Base-by-base conservation (phyloP, 495 filamentous ascomycete species). In the Coniosporium apollinis region DNA sequence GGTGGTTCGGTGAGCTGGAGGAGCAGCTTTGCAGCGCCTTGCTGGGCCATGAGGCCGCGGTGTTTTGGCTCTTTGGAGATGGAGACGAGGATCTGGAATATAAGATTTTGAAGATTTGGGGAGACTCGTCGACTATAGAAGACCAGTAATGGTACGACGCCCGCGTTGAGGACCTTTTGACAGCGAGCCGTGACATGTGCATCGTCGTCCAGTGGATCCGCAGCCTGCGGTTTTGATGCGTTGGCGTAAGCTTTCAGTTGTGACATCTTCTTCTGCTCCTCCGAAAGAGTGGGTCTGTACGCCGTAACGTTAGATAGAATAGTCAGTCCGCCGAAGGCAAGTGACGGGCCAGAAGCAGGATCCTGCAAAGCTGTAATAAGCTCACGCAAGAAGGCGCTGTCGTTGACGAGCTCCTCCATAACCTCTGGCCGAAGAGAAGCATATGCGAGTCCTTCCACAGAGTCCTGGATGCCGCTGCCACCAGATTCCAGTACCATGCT, bases 241-340 rank as follows among this genome's bases (percentile, higher is more conserved):
- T 92, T 82, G 15, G 89, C 86, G 48, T 94, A 96, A 2, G 83
- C 76, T 58, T 91, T 94, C 19, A 96, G 69, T 47, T 99, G 76
- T 1, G 67, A 65, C 52, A 99, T 77, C 38, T 79, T 78, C 60
- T 86, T 89, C 51, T 94, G 78, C 50, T 96, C 89, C 46, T 94
- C 87, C 8, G 83, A 76, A 14, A 82, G 60, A n/a, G 59, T 55
- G 10, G 84, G 85, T 28, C 71, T 68, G 47, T 92, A 94, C 8
- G 67, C 60, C 25, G 82, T 92, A 26, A 99, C 61, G 50, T 96
- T 91, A 28, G 67, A 50, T 30, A 94, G 59, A 15, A 93, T 70
- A 50, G 78, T 92, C 38, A 99, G 61, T 17, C 74, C 80, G 13
- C 86, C 86, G 50, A 89, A 94, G 4, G 77, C 72, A 13, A 79